Conservation (phyloP, 768 basidiomycete species). For the Podaxis carcinomalis region DNA sequence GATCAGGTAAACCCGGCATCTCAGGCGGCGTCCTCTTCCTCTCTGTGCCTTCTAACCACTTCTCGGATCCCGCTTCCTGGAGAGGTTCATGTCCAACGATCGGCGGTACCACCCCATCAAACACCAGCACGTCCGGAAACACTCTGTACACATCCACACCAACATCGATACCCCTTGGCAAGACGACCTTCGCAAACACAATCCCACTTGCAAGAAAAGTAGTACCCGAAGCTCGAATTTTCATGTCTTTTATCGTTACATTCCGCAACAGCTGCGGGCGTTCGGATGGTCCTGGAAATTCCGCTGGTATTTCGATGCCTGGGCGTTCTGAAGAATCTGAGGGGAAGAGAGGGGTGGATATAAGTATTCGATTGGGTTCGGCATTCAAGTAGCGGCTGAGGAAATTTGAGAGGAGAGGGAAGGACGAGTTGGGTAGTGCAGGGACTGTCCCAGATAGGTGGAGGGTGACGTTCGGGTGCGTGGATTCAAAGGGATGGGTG, state of each 20-base stretch:
- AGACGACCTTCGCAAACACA: conserved; percentile 58
- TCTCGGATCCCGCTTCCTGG: background rate
- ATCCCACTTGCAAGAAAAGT: conserved; percentile 65
- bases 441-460: conserved; percentile 52
- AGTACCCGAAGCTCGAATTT: conserved; percentile 46
- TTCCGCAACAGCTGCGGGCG: conserved; percentile 64
- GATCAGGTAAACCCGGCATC: conserved; percentile 52
- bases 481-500: conserved; percentile 54
- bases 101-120: conserved; percentile 60
- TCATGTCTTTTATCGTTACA: conserved; percentile 76
- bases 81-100: background rate
- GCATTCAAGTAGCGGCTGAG: conserved; percentile 62
- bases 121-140: conserved; percentile 74
- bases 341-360: conserved; percentile 44
- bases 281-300: conserved; percentile 64
- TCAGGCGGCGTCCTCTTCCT: conserved; percentile 29
- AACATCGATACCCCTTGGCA: conserved; percentile 68
- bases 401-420: conserved; percentile 53
- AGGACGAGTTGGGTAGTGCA: conserved; percentile 36
- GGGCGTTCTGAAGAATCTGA: conserved; percentile 28
- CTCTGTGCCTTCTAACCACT: background rate
- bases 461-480: conserved; percentile 66
- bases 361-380: conserved; percentile 48
- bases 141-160: conserved; percentile 59
- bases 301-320: conserved; percentile 36